Evolutionary conservation across 2,329 filamentous ascomycete genomes (phyloP).

Genomic region (Colletotrichum nymphaeae): DNA sequence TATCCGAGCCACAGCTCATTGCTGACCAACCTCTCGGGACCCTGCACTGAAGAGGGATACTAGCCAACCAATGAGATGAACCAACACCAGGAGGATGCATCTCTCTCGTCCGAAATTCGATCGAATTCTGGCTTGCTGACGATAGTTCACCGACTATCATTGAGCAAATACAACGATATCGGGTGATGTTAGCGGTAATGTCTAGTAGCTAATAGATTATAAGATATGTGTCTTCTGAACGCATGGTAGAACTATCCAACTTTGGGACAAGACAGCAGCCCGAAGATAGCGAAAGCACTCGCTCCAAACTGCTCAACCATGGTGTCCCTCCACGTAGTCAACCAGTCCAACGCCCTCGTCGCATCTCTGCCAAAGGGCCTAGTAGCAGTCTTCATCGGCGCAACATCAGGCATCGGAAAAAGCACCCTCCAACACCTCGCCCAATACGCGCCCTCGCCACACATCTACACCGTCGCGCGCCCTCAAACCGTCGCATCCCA

Average conservation of each 20-base stretch:
- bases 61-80: neutral
- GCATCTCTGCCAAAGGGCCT: slow-evolving; percentile 37
- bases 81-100: neutral
- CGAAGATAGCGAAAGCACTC: too few species aligned
- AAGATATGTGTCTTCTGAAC: neutral
- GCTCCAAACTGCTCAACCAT: neutral
- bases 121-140: neutral
- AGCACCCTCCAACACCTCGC: slow-evolving; percentile 58
- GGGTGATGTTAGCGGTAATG: neutral
- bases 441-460: slow-evolving; percentile 51
- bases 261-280: too few species aligned
- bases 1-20: neutral
- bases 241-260: neutral
- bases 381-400: slow-evolving; percentile 64
- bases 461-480: slow-evolving; percentile 64
- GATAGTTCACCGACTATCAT: rapidly evolving
- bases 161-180: neutral
- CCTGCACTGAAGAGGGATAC: neutral
- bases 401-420: slow-evolving; percentile 66
- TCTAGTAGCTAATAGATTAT: neutral
- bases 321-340: slow-evolving; percentile 28
- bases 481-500: slow-evolving; percentile 45
- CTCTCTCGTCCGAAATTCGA: neutral
- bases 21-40: neutral
- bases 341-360: slow-evolving; percentile 27